Evolutionary conservation across 1,139 yeast genomes (phyloP), one percentile per base, ranked within the genome.

Genomic region (Hanseniaspora sp.): DNA sequence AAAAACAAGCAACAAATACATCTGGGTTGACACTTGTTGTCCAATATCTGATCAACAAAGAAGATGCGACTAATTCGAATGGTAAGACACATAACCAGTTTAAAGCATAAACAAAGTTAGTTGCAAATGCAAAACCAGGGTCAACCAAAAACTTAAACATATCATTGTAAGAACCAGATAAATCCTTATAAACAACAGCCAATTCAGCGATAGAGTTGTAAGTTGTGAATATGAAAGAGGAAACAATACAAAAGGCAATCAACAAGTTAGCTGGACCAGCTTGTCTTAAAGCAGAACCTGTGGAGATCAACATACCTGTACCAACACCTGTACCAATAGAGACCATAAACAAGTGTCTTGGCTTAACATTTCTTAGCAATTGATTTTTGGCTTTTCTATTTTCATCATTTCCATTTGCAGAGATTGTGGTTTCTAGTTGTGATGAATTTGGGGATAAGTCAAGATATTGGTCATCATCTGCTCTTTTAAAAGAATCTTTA

Each of bases 251-350:
- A 64, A 83, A 85, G 55, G 87, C 86, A 55, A 82, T 77, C 46
- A 86, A 68, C 40, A 86, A 70, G 34, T 86, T 82, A 5, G 85
- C 92, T 2, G 95, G 94, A 28, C 95, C 95, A 56, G 90, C 90
- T 30, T 74, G 71, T 33, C 70, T 66, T 59, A 86, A 71, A 6
- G 87, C 77, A 23, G 74, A 70, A 43, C 94, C 95, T 18, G 84
- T 75, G 46, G 95, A 95, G 45, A 86, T 80, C 56, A 80, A 74
- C 49, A 83, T 69, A 53, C 92, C 92, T 8, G 86, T 81, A 68
- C 95, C 95, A 55, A 86, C 83, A 59, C 88, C 83, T 18, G 92
- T 85, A 23, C 94, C 95, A 53, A 86, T 73, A 45, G 94, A 84
- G 63, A 86, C 83, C 82, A 82, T 77, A 61, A 79, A 77, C 56